A percentile compares a stretch with the other conserved stretches of the same genome.
Evolutionary conservation across 495 filamentous ascomycete genomes (phyloP).

Genomic region (Chaetomidium leptoderma): DNA sequence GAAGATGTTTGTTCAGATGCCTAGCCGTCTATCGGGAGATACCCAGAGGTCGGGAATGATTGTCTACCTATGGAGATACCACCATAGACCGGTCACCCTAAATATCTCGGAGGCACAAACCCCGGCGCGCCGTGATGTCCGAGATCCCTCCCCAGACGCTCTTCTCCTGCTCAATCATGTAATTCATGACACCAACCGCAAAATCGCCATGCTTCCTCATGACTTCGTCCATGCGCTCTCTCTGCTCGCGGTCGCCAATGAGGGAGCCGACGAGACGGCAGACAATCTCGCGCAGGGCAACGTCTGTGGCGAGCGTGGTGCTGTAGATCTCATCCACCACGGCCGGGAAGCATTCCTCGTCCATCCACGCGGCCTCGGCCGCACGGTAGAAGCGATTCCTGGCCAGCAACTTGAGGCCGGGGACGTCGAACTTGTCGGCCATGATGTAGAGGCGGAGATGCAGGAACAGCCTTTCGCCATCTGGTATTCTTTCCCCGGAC

Average conservation of each 20-base stretch:
- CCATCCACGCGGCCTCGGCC: slow-evolving; percentile 23
- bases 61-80: neutral
- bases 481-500: neutral
- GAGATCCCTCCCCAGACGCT: too few species aligned
- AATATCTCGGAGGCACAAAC: too few species aligned
- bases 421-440: slow-evolving; percentile 42
- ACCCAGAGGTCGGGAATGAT: too few species aligned
- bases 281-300: slow-evolving; percentile 36
- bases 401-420: slow-evolving; percentile 33
- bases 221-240: slow-evolving; percentile 5
- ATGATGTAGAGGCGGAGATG: slow-evolving; percentile 42
- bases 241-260: neutral
- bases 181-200: slow-evolving; percentile 11
- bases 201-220: slow-evolving; percentile 18
- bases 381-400: slow-evolving; percentile 33
- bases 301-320: slow-evolving; percentile 28
- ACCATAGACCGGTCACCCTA: neutral
- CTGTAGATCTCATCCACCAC: slow-evolving; percentile 34
- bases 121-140: too few species aligned
- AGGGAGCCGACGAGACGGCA: slow-evolving; percentile 11
- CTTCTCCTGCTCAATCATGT: neutral
- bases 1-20: too few species aligned
- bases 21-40: too few species aligned
- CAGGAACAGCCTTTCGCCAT: slow-evolving; percentile 24
- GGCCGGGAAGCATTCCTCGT: slow-evolving; percentile 27